These are phyloP conservation scores for Glycine soja DNA, from an alignment of 306 rosid species.

Conservation along the genomic window DNA sequence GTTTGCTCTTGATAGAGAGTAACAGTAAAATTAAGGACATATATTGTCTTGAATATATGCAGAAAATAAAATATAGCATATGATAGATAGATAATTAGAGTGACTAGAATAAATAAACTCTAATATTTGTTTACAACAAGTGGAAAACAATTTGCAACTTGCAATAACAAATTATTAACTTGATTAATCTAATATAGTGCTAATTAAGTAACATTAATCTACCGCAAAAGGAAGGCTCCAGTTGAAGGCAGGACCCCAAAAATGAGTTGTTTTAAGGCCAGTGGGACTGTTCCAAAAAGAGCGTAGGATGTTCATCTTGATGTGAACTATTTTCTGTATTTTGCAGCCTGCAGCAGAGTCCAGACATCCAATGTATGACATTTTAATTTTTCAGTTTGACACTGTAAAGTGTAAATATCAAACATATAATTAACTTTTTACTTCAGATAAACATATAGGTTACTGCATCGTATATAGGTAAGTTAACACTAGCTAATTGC, in stretches of 20 bases:
- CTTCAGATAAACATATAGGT: no score
- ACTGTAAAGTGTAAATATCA: no score
- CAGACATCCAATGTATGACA: background rate
- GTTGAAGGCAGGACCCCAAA: slow-evolving; percentile 68
- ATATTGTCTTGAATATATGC: background rate
- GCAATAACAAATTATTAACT: background rate
- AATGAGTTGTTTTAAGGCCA: slow-evolving; percentile 70
- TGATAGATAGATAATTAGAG: no score
- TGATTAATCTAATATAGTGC: background rate
- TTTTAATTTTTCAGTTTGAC: background rate
- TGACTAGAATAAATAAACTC: no score
- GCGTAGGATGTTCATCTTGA: slow-evolving; percentile 53
- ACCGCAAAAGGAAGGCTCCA: slow-evolving; percentile 76
- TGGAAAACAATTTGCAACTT: background rate
- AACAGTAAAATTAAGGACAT: background rate
- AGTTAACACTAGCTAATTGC: no score
- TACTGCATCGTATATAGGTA: no score
- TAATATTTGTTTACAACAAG: background rate
- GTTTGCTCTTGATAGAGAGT: background rate
- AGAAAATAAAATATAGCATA: background rate
- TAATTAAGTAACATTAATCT: background rate
- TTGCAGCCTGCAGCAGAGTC: background rate
- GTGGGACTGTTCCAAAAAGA: slow-evolving; percentile 66
- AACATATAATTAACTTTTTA: no score
- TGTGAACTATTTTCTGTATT: background rate